A percentile compares a stretch with the other conserved stretches of the same genome.
These are phyloP conservation scores for Xanthoceras sorbifolium DNA, from an alignment of 345 rosid species.

Conservation along the genomic window DNA sequence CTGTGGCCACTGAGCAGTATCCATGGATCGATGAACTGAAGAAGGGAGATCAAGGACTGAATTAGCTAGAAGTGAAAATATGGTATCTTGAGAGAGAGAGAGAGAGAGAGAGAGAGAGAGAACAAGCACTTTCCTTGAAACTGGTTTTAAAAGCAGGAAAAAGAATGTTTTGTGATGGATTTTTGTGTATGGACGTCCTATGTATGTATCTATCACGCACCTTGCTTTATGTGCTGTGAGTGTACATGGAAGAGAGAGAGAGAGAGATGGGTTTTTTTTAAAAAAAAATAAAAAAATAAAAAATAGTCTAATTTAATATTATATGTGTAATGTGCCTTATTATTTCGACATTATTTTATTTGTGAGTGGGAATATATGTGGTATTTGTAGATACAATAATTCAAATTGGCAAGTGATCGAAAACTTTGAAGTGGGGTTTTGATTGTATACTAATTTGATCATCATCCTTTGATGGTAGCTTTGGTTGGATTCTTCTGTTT, in stretches of 20 bases:
- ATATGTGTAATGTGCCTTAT: neutral
- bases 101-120: slow-evolving; percentile 27
- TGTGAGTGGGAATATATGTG: slow-evolving; percentile 18
- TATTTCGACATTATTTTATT: neutral
- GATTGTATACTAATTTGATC: neutral
- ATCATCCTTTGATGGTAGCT: neutral
- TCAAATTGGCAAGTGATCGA: neutral
- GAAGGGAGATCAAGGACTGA: neutral
- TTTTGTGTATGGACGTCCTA: slow-evolving; percentile 45
- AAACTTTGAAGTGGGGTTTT: slow-evolving; percentile 6
- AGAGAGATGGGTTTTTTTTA: slow-evolving; percentile 11
- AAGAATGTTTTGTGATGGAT: slow-evolving; percentile 36
- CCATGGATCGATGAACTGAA: slow-evolving; percentile 66
- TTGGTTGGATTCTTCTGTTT: neutral
- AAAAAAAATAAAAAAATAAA: too few species aligned
- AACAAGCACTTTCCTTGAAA: slow-evolving; percentile 22
- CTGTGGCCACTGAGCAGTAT: slow-evolving; percentile 98
- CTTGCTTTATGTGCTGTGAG: slow-evolving; percentile 28
- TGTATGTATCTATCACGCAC: slow-evolving; percentile 31
- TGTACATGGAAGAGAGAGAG: slow-evolving; percentile 23
- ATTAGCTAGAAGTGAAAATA: slow-evolving; percentile 14
- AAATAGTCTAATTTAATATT: neutral
- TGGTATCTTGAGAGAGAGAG: slow-evolving; percentile 21
- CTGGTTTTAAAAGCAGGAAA: slow-evolving; percentile 38
- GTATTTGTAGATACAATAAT: neutral